Percentiles rank a stretch among this genome's conserved stretches.
phyloP scores from a whole-genome alignment of 2,329 filamentous ascomycete genomes.

The Neonectria hederae region DNA sequence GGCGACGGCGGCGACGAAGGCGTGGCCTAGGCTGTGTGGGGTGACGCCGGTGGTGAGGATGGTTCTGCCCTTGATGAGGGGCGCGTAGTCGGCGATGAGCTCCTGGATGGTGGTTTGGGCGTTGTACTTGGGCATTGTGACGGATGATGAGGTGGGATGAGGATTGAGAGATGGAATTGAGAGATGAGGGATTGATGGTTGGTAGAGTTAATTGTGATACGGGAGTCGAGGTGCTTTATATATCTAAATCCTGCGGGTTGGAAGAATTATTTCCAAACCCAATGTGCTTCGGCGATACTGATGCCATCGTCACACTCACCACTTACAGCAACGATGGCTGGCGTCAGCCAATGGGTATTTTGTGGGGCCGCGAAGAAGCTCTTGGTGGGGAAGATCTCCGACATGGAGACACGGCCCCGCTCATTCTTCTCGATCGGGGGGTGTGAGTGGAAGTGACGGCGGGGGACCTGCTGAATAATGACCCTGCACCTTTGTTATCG shows the following conservation, averaged over 20 bases:
- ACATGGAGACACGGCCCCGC: background rate
- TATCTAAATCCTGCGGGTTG: background rate
- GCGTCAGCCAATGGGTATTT: conserved; percentile 31
- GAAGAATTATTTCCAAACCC: background rate
- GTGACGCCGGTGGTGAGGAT: conserved; percentile 56
- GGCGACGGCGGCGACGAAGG: conserved; percentile 51
- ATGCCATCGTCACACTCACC: background rate
- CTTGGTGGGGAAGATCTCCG: background rate
- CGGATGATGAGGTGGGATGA: background rate
- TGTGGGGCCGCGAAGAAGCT: conserved; percentile 2
- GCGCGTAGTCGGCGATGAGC: conserved; percentile 42
- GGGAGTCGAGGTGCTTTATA: background rate
- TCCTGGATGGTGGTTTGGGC: conserved; percentile 38
- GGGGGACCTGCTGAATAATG: background rate
- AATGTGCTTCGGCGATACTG: background rate
- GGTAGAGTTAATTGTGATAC: background rate
- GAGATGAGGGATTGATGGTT: too few relatives aligned
- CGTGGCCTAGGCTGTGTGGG: conserved; percentile 50
- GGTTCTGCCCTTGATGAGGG: conserved; percentile 48
- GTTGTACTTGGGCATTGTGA: conserved; percentile 24
- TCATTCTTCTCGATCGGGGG: too few relatives aligned
- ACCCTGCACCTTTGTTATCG: background rate
- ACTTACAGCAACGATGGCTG: conserved; percentile 13
- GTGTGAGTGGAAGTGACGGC: background rate
- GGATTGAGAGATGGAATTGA: background rate